Percentiles rank a stretch among this genome's conserved stretches.
Conservation (phyloP, 345 rosid genomes). For the Euclidium syriacum region DNA sequence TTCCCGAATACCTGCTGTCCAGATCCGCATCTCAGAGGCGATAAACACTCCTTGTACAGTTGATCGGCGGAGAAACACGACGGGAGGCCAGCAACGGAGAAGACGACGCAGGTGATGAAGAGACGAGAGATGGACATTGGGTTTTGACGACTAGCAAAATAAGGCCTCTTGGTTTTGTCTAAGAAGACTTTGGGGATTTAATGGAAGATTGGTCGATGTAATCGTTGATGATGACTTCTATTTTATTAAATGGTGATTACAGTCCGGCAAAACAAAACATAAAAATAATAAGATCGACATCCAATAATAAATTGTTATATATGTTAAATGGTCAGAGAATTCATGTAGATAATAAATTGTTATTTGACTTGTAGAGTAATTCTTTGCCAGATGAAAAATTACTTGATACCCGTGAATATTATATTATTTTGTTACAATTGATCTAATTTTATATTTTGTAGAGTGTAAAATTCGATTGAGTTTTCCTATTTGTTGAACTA, state of each 20-base stretch:
- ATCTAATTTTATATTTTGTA: background rate
- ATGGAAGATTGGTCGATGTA: slow-evolving; percentile 3
- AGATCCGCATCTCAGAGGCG: slow-evolving; percentile 32
- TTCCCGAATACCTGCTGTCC: background rate
- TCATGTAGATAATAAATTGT: background rate
- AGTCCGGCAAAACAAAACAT: no score
- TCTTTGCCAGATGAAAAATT: no score
- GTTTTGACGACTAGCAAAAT: background rate
- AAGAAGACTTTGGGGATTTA: background rate
- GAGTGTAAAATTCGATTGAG: no score
- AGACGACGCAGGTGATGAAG: slow-evolving; percentile 17
- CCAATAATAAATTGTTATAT: background rate
- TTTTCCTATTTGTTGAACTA: no score
- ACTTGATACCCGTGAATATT: background rate
- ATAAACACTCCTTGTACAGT: slow-evolving; percentile 28
- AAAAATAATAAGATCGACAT: no score
- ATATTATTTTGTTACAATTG: background rate
- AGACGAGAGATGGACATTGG: slow-evolving; percentile 18
- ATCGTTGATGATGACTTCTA: no score
- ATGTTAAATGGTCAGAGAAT: background rate
- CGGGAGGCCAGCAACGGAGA: slow-evolving; percentile 13
- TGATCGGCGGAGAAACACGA: slow-evolving; percentile 16
- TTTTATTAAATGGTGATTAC: no score
- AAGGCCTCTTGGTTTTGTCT: background rate
- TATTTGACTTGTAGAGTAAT: slow-evolving; percentile 12